Base-by-base conservation (phyloP, 495 filamentous ascomycete species). In the Podospora sp. region DNA sequence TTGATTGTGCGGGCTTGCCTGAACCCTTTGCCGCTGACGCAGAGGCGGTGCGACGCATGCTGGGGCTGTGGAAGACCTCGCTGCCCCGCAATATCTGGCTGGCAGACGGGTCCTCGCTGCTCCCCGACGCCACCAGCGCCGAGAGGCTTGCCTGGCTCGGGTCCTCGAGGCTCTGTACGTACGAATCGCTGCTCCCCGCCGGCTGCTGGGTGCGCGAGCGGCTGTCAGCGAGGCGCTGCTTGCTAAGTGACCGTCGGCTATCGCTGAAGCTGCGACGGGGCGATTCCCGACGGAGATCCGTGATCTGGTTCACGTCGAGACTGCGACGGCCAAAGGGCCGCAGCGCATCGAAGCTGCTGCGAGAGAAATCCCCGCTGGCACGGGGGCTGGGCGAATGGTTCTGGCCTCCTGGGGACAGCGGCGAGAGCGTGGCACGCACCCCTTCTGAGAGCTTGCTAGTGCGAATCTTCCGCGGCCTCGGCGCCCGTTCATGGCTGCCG, bases 61-160 rank as follows among this genome's bases (percentile, higher is more conserved):
- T 90, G 51, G 93, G 94, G n/a, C 89, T 89, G 63, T 91, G 88
- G 73, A 99, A 97, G 20, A 96, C 90, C 73, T 95, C 92, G 68
- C 92, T 96, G 24, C 90, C 86, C 53, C 86, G 85, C 14, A 99
- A 80, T 18, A 98, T 97, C 75, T 96, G 92, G 76, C 95, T 97
- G 11, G 91, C 94, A 49, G 94, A 95, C 51, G 86, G 91, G 49
- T 93, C 91, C 51, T 92, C 90, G 72, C 88, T 88, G 72, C 88
- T 88, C 4, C 88, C 90, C n/a, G 91, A 88, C 12, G 87, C 80
- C 18, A 89, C 80, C 14, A 86, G 82, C 16, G 89, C 90, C 20
- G 91, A 92, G 49, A 89, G 85, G 24, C 82, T 81, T 1, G 81
- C 76, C 62, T 76, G 73, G 71, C 76, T 74, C 51, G 86, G 90